Evolutionary conservation across 192 early-diverging fungal species (phyloP), one percentile per base, ranked within the genome.

Genomic region (Lobosporangium transversale): DNA sequence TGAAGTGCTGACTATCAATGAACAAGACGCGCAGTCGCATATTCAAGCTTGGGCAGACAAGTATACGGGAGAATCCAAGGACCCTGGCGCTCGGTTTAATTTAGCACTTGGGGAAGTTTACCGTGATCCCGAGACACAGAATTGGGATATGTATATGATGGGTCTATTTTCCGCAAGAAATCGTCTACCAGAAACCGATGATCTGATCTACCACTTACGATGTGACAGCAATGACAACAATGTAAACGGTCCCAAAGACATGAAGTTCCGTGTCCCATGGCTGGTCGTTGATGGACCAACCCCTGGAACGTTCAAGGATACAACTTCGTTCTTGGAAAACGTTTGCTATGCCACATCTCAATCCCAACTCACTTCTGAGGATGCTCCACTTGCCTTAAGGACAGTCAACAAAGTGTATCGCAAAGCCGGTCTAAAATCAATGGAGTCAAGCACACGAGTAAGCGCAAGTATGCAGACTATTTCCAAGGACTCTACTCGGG

Each of bases 31-130:
- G 1, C 23, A 27, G 17, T 10, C 58, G 0, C 55, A 42, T n/a
- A 43, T 79, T 44, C 53, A 59, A 12, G 17, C 59, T 0, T 67
- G 47, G 47, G 63, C 68, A 18, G 51, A 61, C 32, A 57, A 58
- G 4, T 12, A 55, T 15, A 35, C 47, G 0, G 52, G 57, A 21
- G 23, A 42, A 27, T 70, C 68, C 9, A 70, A 70, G 40, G 68
- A 79, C 29, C 47, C 58, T 27, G 52, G 51, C 29, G 76, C 60
- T 18, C 67, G 67, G 10, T 61, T 79, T 47, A 79, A 79, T 40
- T 7, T 47, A 23, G 62, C 62, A 4, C 47, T 79, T 3, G 44
- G 36, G 1, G 30, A 35, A 11, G 26, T 26, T 7, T 15, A 1
- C 18, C 63, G 58, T 33, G 15, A 29, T 0, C 14, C 10, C 6